Evolutionary conservation across 768 basidiomycete genomes (phyloP).

Genomic region (Lactarius vividus): DNA sequence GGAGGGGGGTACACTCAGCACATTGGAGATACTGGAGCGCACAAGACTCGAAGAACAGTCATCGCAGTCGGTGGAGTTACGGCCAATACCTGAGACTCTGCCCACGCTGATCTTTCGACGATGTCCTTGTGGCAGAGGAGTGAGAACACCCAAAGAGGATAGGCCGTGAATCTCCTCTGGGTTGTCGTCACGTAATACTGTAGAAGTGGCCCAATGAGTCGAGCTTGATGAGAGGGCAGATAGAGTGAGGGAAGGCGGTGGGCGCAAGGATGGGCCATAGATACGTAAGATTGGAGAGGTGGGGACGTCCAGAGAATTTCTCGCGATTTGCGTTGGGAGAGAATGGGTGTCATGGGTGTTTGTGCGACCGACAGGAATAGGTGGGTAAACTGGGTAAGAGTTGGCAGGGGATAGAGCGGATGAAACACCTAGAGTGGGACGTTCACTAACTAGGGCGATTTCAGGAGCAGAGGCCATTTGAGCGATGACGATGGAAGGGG

Average conservation of each 20-base stretch:
- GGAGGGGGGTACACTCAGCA: constrained; percentile 36
- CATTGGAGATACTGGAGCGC: constrained; percentile 34
- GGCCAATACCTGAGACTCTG: constrained; percentile 49
- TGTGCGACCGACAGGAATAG: too few species aligned
- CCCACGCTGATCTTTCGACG: constrained; percentile 55
- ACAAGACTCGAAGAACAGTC: constrained; percentile 17
- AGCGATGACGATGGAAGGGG: too few species aligned
- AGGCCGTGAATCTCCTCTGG: constrained; percentile 55
- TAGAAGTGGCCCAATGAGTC: constrained; percentile 53
- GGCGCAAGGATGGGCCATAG: constrained; percentile 40
- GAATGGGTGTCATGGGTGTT: not conserved
- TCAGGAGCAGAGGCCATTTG: too few species aligned
- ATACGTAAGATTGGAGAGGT: constrained; percentile 32
- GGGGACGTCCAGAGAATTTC: constrained; percentile 32
- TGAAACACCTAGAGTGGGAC: too few species aligned
- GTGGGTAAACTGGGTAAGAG: too few species aligned
- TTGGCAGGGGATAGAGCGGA: too few species aligned
- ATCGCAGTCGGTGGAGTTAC: constrained; percentile 43
- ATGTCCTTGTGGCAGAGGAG: constrained; percentile 40
- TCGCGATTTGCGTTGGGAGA: constrained; percentile 20
- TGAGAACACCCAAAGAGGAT: constrained; percentile 50
- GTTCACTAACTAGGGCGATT: too few species aligned
- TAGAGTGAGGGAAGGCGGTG: constrained; percentile 74
- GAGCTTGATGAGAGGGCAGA: constrained; percentile 54
- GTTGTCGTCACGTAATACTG: constrained; percentile 64